Evolutionary conservation across 1,284 basidiomycete genomes (phyloP), one percentile per base, ranked within the genome.

Genomic region (Pascua sp.): DNA sequence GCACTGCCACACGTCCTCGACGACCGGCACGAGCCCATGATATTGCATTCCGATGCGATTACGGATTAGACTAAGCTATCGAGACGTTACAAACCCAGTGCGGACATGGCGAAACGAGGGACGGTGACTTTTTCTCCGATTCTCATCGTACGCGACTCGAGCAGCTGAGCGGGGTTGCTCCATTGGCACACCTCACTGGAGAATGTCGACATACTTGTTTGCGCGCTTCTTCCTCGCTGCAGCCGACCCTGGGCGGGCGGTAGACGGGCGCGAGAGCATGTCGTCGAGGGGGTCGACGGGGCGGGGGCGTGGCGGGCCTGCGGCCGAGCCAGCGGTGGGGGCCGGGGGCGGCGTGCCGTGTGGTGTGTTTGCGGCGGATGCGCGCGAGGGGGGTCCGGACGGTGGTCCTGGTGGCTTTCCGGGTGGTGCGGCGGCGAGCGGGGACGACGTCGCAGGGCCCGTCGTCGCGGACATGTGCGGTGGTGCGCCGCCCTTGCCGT

Each of bases 151-250:
- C 24, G 7, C 24, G 3, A 32, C 24, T 32, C 24, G 24, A 32
- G 24, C 24, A 3, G 7, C 24, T 32, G 24, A 32, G 24, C 24
- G 3, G 24, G 24, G 24, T 3, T 32, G 24, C 24, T 32, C 24
- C 24, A 3, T 32, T 7, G 24, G 24, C 24, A 32, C 24, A 32
- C 24, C 24, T 32, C 24, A 32, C 55, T 75, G 68, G 52, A 76
- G 68, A 16, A 78, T 70, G 57, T 76, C 75, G 13, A 94, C 90
- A 71, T 94, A 94, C 62, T 89, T 85, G 74, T 81, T 90, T 54
- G 88, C 83, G 62, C 88, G 85, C 78, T 89, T 91, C 63, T 87
- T 85, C 77, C 88, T 91, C 13, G 67, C 63, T 2, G 72, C 73
- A 2, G 68, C 70, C 5, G 67, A 65, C 11, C 55, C 62, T 8